Conservation (phyloP, 371 early-diverging fungal species). For the Mortierella sp. region DNA sequence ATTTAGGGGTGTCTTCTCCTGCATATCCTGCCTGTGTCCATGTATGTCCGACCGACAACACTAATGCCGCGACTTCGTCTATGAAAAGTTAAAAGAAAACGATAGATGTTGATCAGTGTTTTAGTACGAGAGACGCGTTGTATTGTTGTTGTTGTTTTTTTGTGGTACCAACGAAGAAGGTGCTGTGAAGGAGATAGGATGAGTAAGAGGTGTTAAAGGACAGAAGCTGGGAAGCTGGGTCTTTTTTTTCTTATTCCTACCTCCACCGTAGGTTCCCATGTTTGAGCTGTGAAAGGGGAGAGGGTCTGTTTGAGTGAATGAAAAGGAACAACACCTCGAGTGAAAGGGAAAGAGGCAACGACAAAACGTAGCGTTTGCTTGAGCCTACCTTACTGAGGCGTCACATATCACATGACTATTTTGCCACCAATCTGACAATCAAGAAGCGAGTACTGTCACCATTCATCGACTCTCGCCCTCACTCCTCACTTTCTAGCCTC, state of each 20-base stretch:
- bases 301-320: constrained; percentile 7
- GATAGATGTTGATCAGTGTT: constrained; percentile 3
- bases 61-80: constrained; percentile 96
- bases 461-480: too few species aligned
- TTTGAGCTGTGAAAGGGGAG: constrained; percentile 1
- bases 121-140: neutral
- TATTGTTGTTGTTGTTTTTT: neutral
- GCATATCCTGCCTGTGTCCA: constrained; percentile 95
- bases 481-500: too few species aligned
- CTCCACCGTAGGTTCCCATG: constrained; percentile 88
- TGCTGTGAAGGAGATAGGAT: neutral
- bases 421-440: neutral
- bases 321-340: neutral
- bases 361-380: constrained; percentile 11
- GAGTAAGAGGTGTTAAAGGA: neutral
- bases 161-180: neutral
- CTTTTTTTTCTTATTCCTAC: constrained; percentile 50
- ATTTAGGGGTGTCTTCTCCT: constrained; percentile 94
- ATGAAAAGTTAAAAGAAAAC: constrained; percentile 4
- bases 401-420: neutral
- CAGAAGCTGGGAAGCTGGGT: neutral
- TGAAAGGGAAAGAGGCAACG: neutral
- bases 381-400: neutral
- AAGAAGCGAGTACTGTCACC: too few species aligned
- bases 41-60: constrained; percentile 92